A percentile compares a stretch with the other conserved stretches of the same genome.
Evolutionary conservation across 2,329 filamentous ascomycete species (phyloP).

Genomic region (Ascochyta pisi): DNA sequence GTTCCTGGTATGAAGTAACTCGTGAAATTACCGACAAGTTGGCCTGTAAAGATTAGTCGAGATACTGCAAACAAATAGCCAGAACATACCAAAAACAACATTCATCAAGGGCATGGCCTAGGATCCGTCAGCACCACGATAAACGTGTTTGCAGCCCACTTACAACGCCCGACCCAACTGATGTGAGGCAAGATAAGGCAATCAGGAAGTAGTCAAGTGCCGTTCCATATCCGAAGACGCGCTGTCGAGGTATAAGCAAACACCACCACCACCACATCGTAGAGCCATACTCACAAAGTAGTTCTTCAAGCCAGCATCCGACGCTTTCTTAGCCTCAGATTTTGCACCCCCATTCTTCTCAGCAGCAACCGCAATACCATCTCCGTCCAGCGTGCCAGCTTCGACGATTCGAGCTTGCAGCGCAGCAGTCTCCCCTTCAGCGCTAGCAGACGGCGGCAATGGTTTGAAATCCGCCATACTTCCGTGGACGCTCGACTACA

Average conservation of each 20-base stretch:
- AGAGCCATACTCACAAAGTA: conserved; percentile 38
- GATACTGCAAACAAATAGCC: conserved; percentile 47
- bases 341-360: conserved; percentile 2
- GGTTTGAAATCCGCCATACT: conserved; percentile 2
- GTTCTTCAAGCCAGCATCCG: conserved; percentile 34
- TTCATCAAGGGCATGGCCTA: conserved; percentile 62
- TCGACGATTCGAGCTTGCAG: conserved; percentile 22
- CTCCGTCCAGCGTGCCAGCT: conserved; percentile 12
- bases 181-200: conserved; percentile 33
- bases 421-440: conserved; percentile 20
- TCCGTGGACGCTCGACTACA: not conserved
- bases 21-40: conserved; percentile 61
- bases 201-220: conserved; percentile 42
- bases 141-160: not conserved
- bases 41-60: conserved; percentile 27
- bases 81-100: conserved; percentile 61
- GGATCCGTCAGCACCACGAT: not conserved
- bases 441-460: not conserved
- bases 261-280: not conserved
- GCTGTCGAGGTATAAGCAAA: conserved; percentile 26
- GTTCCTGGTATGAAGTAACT: conserved; percentile 59
- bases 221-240: conserved; percentile 46
- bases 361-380: conserved; percentile 4
- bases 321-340: conserved; percentile 24
- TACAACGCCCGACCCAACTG: conserved; percentile 43